Evolutionary conservation across 1,139 yeast genomes (phyloP).

Genomic region (Candida dubliniensis): DNA sequence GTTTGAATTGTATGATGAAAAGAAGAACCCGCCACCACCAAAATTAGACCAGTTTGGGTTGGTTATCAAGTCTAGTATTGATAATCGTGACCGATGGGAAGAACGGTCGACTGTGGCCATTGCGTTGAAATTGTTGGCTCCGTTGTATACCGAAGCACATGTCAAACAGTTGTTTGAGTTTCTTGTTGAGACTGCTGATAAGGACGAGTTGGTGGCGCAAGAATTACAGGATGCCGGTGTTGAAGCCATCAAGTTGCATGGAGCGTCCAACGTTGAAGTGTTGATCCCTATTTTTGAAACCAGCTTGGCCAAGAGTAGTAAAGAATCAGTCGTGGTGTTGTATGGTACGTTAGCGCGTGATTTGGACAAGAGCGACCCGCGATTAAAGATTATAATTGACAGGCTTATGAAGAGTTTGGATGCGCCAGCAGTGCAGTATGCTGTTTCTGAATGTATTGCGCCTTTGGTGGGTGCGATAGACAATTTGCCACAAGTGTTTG

Average conservation of each 20-base stretch:
- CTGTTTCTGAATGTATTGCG: slow-evolving; percentile 81
- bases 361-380: slow-evolving; percentile 59
- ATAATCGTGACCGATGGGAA: slow-evolving; percentile 78
- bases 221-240: slow-evolving; percentile 91
- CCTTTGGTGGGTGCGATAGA: slow-evolving; percentile 68
- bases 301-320: slow-evolving; percentile 54
- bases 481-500: slow-evolving; percentile 54
- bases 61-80: slow-evolving; percentile 59
- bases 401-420: slow-evolving; percentile 73
- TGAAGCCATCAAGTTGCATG: slow-evolving; percentile 63
- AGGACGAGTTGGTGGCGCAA: slow-evolving; percentile 68
- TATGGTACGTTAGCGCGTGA: slow-evolving; percentile 90
- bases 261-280: slow-evolving; percentile 61
- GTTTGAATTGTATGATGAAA: slow-evolving; percentile 54
- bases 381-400: slow-evolving; percentile 65
- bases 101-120: slow-evolving; percentile 79
- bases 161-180: slow-evolving; percentile 57
- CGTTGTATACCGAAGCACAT: slow-evolving; percentile 37
- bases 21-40: slow-evolving; percentile 76
- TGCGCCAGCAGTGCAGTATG: slow-evolving; percentile 85
- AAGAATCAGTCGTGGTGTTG: slow-evolving; percentile 79
- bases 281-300: slow-evolving; percentile 77
- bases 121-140: slow-evolving; percentile 59
- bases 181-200: slow-evolving; percentile 68
- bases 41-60: slow-evolving; percentile 77